Evolutionary conservation across 176 grass and related monocot genomes (phyloP), one percentile per base, ranked within the genome.

Genomic region (Pontederia crassipes): DNA sequence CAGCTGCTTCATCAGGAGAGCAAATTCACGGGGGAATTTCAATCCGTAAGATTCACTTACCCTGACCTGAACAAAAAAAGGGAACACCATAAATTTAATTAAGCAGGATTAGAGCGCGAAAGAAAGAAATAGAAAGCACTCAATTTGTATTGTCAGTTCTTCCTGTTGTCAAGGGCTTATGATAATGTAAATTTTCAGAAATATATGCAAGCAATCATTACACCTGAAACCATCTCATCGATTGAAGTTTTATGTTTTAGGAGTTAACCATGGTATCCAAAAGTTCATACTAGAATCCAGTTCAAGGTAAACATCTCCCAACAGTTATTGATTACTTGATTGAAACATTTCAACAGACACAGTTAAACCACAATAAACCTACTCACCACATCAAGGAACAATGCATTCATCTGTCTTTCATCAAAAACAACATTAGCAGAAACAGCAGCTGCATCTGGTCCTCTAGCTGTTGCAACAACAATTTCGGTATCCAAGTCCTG

Each of bases 401-500:
- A 61, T 67, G 92, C 92, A 80, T 97, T 97, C 92, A 95, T 95
- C 72, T 89, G 85, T 58, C 82, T 78, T 62, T 95, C 82, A 8
- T 95, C 89, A 20, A 86, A 29, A 71, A 95, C 73, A 67, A 95
- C 76, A 65, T 91, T 97, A 58, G 92, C 87, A 52, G 87, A 97
- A 48, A 97, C 73, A 18, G 87, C 78, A 57, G 92, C 67, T 67
- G 76, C 78, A 65, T 91, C 69, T 48, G 84, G 67, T 46, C 75
- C 64, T 82, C 86, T 82, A 74, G 86, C 78, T 62, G 92, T 76
- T 11, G 87, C 81, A 8, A 97, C 81, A 58, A 97, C 81, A 64
- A 97, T 70, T 85, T 97, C 87, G 62, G 87, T 88, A 85, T 91
- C 87, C 74, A 97, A 53, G 24, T 97, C 87, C 92, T 91, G 69